Percentiles rank a stretch among this genome's conserved stretches.
These are phyloP conservation scores for Neonectria ditissima DNA, from an alignment of 2,329 filamentous ascomycete genomes.

Conservation along the genomic window DNA sequence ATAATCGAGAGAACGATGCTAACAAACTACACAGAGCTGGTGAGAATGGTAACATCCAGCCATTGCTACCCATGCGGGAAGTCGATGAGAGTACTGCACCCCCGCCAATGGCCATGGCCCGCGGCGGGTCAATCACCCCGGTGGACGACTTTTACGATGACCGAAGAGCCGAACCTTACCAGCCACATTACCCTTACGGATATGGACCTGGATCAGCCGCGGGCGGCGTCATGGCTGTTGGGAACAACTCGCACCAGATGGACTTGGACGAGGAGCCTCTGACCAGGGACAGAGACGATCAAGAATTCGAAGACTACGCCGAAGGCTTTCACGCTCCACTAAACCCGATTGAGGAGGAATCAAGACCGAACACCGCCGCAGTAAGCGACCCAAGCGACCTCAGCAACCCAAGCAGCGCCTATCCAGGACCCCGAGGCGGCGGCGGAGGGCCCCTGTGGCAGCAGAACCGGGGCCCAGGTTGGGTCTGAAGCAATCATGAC, in stretches of 20 bases:
- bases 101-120: constrained; percentile 30
- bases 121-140: constrained; percentile 36
- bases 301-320: constrained; percentile 58
- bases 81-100: constrained; percentile 39
- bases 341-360: constrained; percentile 50
- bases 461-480: constrained; percentile 62
- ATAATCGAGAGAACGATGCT: constrained; percentile 21
- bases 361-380: constrained; percentile 36
- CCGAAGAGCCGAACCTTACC: constrained; percentile 37
- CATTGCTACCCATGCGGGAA: constrained; percentile 46
- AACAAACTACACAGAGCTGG: constrained; percentile 45
- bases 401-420: constrained; percentile 32
- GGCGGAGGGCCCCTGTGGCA: constrained; percentile 63
- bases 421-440: constrained; percentile 40
- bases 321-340: constrained; percentile 57
- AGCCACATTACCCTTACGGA: constrained; percentile 31
- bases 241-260: constrained; percentile 38
- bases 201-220: constrained; percentile 27
- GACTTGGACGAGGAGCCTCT: constrained; percentile 55
- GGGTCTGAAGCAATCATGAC: constrained; percentile 61
- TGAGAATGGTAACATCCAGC: constrained; percentile 42
- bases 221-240: constrained; percentile 34
- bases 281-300: constrained; percentile 50
- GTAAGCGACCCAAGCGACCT: constrained; percentile 29
- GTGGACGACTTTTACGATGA: constrained; percentile 29